Evolutionary conservation across 805 yeast species (phyloP).

Genomic region (Komagataella ulmi): DNA sequence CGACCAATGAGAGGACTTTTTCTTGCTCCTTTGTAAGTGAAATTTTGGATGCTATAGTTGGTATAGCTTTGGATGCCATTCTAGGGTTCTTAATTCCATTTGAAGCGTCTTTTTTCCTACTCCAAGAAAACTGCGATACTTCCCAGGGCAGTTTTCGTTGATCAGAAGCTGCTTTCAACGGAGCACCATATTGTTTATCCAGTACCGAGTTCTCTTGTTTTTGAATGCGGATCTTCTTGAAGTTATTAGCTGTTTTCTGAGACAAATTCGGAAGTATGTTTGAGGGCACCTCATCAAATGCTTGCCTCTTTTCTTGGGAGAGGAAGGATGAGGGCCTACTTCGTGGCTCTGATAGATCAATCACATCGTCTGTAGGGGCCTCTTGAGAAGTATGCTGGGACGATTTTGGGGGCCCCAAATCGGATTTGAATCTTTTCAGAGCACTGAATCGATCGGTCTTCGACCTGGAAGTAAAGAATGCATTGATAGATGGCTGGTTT

Average conservation of each 20-base stretch:
- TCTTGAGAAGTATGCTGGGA: background rate
- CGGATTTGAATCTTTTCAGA: background rate
- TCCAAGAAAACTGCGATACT: background rate
- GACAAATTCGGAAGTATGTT: background rate
- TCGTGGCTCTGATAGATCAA: background rate
- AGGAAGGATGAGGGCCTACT: background rate
- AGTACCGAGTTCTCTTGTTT: background rate
- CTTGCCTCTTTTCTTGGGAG: background rate
- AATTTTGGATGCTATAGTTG: background rate
- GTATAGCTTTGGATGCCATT: background rate
- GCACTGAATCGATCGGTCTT: background rate
- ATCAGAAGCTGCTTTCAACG: background rate
- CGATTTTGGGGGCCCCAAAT: background rate
- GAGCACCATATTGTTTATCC: background rate
- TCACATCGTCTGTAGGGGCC: background rate
- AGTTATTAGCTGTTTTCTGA: background rate
- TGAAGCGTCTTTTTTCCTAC: background rate
- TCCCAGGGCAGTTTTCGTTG: background rate
- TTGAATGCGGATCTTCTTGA: background rate
- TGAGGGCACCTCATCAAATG: background rate
- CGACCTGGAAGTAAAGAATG: background rate
- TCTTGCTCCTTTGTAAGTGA: conserved; percentile 47
- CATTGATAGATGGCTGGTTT: background rate
- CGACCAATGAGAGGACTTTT: conserved; percentile 48
- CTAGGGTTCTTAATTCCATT: background rate